Conservation (phyloP, 345 rosid genomes). For the Eutrema yunnanense region DNA sequence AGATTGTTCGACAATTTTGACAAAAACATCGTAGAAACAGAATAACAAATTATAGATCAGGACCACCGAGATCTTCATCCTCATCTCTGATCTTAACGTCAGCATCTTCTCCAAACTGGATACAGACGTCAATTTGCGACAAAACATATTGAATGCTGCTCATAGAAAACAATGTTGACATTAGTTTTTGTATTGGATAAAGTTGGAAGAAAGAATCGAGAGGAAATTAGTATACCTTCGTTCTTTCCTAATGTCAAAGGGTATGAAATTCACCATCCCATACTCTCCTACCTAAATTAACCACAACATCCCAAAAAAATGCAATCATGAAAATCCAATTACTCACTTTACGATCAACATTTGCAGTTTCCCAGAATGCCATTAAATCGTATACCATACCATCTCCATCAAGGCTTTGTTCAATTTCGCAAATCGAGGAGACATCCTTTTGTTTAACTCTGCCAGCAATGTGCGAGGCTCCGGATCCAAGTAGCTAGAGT, state of each 20-base stretch:
- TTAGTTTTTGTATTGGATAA: not conserved
- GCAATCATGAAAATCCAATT: not conserved
- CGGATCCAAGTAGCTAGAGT: conserved; percentile 72
- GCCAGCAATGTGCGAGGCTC: conserved; percentile 61
- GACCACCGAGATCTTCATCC: conserved; percentile 41
- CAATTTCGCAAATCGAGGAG: conserved; percentile 68
- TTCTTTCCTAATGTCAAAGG: conserved; percentile 74
- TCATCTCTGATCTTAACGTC: conserved; percentile 82
- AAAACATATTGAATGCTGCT: conserved; percentile 67
- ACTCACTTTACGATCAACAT: not conserved
- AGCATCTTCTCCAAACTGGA: conserved; percentile 90
- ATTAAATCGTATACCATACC: conserved; percentile 31
- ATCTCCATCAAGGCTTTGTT: conserved; percentile 74
- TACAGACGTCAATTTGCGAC: conserved; percentile 73
- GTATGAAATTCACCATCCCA: conserved; percentile 87
- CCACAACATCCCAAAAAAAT: not conserved
- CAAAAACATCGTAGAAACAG: not conserved
- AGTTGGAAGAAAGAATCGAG: not conserved
- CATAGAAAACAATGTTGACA: not conserved
- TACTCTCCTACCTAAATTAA: conserved; percentile 62
- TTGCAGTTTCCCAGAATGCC: not conserved
- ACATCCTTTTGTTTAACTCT: conserved; percentile 73
- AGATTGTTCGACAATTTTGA: not conserved
- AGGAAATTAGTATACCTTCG: conserved; percentile 40
- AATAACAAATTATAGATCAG: not conserved